A percentile compares a stretch with the other conserved stretches of the same genome.
Evolutionary conservation across 805 yeast genomes (phyloP).

Genomic region (Kluyveromyces lactis): DNA sequence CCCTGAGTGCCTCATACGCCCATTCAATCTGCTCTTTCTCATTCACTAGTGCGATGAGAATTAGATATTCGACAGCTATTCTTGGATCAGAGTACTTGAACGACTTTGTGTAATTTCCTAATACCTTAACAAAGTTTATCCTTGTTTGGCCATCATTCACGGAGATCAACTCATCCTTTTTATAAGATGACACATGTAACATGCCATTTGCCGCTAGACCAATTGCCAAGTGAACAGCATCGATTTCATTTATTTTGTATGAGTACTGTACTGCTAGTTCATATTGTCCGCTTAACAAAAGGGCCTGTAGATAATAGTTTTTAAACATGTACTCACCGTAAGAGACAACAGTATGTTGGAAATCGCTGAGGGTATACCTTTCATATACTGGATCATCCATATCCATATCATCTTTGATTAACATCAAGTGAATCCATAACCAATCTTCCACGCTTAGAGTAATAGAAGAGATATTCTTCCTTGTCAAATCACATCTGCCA

Average conservation of each 20-base stretch:
- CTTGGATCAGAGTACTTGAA: slow-evolving; percentile 83
- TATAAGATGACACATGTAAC: slow-evolving; percentile 39
- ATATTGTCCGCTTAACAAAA: slow-evolving; percentile 69
- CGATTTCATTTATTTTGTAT: slow-evolving; percentile 56
- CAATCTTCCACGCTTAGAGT: slow-evolving; percentile 85
- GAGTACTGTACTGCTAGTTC: slow-evolving; percentile 66
- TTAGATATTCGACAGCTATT: slow-evolving; percentile 84
- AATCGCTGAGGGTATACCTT: slow-evolving; percentile 60
- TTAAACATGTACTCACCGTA: slow-evolving; percentile 70
- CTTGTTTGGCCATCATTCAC: slow-evolving; percentile 30
- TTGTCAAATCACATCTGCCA: slow-evolving; percentile 77
- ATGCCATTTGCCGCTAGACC: slow-evolving; percentile 69
- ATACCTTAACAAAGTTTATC: slow-evolving; percentile 46
- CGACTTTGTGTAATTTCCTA: slow-evolving; percentile 74
- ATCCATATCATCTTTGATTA: slow-evolving; percentile 51
- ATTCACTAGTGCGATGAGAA: slow-evolving; percentile 52
- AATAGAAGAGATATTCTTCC: slow-evolving; percentile 61
- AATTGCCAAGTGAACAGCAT: slow-evolving; percentile 84
- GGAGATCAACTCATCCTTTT: slow-evolving; percentile 31
- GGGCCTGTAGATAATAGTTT: slow-evolving; percentile 62
- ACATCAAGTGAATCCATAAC: slow-evolving; percentile 87
- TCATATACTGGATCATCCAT: slow-evolving; percentile 53
- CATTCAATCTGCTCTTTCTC: slow-evolving; percentile 41
- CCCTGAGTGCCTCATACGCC: slow-evolving; percentile 73
- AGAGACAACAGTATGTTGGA: slow-evolving; percentile 62